Conservation (phyloP, 805 yeast species). For the Saccharomyces eubayanus region DNA sequence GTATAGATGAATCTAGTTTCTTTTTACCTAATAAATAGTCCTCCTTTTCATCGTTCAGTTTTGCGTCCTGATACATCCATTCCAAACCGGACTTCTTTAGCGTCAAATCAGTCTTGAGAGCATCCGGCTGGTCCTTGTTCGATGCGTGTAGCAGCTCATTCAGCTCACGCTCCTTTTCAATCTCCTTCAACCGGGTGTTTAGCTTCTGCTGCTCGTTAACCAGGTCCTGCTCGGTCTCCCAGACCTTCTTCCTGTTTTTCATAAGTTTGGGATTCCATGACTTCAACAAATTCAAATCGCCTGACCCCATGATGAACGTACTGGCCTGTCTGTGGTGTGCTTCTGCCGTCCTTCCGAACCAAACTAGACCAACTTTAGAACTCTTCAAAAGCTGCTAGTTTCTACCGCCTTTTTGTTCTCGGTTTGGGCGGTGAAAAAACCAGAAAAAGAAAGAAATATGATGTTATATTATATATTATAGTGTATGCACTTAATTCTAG, state of each 20-base stretch:
- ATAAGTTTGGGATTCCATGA: slow-evolving; percentile 93
- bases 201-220: slow-evolving; percentile 60
- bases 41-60: slow-evolving; percentile 8
- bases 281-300: slow-evolving; percentile 81
- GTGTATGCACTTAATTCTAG: neutral
- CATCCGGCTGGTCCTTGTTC: slow-evolving; percentile 30
- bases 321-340: neutral
- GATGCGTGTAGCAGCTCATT: slow-evolving; percentile 46
- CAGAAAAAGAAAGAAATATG: neutral
- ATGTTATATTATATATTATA: neutral
- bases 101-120: neutral
- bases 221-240: slow-evolving; percentile 74
- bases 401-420: neutral
- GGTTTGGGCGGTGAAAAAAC: neutral
- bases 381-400: neutral
- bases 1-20: slow-evolving; percentile 11
- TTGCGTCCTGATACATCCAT: slow-evolving; percentile 74
- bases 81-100: slow-evolving; percentile 40
- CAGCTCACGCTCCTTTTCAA: slow-evolving; percentile 52
- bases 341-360: too few relatives aligned
- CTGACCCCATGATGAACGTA: slow-evolving; percentile 42
- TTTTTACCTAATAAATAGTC: slow-evolving; percentile 19
- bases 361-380: too few relatives aligned
- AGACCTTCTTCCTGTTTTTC: slow-evolving; percentile 77
- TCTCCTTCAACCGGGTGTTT: slow-evolving; percentile 55